A percentile compares a stretch with the other conserved stretches of the same genome.
Conservation (phyloP, 495 filamentous ascomycete species). For the Jackrogersella minutella region DNA sequence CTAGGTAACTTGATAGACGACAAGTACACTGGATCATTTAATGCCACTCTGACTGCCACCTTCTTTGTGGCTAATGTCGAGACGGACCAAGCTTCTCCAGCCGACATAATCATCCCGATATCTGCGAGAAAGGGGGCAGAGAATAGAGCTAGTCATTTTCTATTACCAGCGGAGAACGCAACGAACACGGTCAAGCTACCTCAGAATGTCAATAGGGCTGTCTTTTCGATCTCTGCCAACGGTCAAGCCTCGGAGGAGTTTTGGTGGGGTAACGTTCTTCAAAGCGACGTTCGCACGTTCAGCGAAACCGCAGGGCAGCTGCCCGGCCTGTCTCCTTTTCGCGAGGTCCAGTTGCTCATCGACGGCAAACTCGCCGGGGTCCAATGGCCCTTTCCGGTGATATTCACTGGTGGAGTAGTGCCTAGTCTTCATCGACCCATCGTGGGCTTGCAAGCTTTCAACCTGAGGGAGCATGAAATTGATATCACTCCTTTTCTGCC, state of each 20-base stretch:
- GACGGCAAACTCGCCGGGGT: slow-evolving; percentile 80
- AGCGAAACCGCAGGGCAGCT: slow-evolving; percentile 60
- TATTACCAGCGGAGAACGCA: slow-evolving; percentile 69
- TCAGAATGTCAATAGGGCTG: slow-evolving; percentile 68
- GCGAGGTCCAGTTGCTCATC: slow-evolving; percentile 82
- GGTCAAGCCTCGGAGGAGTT: slow-evolving; percentile 85
- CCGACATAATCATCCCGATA: slow-evolving; percentile 77
- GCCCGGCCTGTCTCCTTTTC: slow-evolving; percentile 77
- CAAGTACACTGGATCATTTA: slow-evolving; percentile 80
- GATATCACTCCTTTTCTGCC: slow-evolving; percentile 83
- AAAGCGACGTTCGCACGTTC: slow-evolving; percentile 68
- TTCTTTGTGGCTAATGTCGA: slow-evolving; percentile 65
- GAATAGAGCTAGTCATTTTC: slow-evolving; percentile 71
- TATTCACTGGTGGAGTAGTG: slow-evolving; percentile 86
- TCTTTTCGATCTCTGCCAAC: slow-evolving; percentile 79
- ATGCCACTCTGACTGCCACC: slow-evolving; percentile 78
- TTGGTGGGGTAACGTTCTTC: slow-evolving; percentile 84
- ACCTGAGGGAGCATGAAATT: slow-evolving; percentile 81
- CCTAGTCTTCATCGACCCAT: slow-evolving; percentile 84
- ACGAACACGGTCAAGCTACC: slow-evolving; percentile 67
- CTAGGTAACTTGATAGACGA: slow-evolving; percentile 78
- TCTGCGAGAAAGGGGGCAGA: slow-evolving; percentile 64
- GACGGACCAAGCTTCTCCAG: slow-evolving; percentile 56
- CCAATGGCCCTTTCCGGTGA: slow-evolving; percentile 83
- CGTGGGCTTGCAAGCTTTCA: slow-evolving; percentile 83